Conservation (phyloP, 78 protist species). For the Ministeria vibrans region DNA sequence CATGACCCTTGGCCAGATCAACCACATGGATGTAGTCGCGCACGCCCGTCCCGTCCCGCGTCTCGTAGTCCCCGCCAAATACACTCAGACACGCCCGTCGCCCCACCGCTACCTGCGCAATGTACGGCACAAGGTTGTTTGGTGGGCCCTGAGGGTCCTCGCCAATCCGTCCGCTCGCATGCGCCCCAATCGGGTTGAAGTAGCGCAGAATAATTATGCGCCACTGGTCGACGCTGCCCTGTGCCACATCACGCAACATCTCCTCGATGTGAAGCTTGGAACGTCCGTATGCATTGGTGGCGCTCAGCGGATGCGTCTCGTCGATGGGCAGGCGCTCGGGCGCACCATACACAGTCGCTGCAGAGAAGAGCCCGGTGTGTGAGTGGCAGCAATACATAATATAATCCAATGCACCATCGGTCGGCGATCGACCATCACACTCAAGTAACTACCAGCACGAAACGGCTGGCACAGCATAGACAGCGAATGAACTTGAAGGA, state of each 20-base stretch:
- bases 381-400: too few species aligned
- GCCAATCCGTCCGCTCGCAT: slow-evolving; percentile 87
- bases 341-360: slow-evolving; percentile 96
- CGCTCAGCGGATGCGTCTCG: slow-evolving; percentile 62
- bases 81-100: slow-evolving; percentile 63
- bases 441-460: too few species aligned
- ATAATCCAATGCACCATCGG: too few species aligned
- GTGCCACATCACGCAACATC: slow-evolving; percentile 48
- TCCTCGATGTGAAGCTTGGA: slow-evolving; percentile 91
- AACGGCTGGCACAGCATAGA: too few species aligned
- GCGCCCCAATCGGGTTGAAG: slow-evolving; percentile 98
- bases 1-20: slow-evolving; percentile 89
- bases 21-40: slow-evolving; percentile 96
- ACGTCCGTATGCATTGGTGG: slow-evolving; percentile 91
- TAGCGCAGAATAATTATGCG: slow-evolving; percentile 76
- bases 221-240: slow-evolving; percentile 39
- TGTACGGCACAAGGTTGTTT: slow-evolving; percentile 92
- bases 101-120: slow-evolving; percentile 87
- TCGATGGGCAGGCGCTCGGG: slow-evolving; percentile 60
- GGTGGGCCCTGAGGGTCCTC: slow-evolving; percentile 94
- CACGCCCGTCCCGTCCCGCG: slow-evolving; percentile 96
- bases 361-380: too few species aligned
- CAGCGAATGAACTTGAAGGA: too few species aligned
- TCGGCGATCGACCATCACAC: too few species aligned
- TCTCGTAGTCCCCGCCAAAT: slow-evolving; percentile 91